Conservation (phyloP, 2,329 filamentous ascomycete genomes). For the Clonostachys rosea region DNA sequence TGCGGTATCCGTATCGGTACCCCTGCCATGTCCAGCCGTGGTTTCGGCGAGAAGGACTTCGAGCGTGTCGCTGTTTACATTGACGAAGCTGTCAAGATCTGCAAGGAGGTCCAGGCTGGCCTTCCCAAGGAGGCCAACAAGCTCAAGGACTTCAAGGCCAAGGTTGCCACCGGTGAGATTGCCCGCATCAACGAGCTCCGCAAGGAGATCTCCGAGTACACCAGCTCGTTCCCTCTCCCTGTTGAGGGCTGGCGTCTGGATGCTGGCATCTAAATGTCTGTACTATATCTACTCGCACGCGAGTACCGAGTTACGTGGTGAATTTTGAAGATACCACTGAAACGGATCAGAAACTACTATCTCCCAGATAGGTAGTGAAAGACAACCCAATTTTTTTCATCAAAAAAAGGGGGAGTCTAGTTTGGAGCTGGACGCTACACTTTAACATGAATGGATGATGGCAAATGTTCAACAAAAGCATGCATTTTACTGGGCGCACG, state of each 20-base stretch:
- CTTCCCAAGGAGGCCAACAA: constrained; percentile 98
- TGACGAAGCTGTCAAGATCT: constrained; percentile 81
- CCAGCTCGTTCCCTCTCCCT: constrained; percentile 86
- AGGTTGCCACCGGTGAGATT: constrained; percentile 75
- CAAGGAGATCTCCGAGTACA: constrained; percentile 88
- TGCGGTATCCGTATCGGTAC: constrained; percentile 94
- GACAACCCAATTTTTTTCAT: no score
- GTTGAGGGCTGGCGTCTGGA: constrained; percentile 67
- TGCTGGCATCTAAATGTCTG: constrained; percentile 45
- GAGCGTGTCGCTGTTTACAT: constrained; percentile 87
- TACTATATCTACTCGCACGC: neutral
- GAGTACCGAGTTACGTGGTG: neutral
- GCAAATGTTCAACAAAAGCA: constrained; percentile 1
- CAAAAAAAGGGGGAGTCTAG: no score
- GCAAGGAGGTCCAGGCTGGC: constrained; percentile 77
- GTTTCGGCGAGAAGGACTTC: constrained; percentile 90
- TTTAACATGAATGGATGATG: neutral
- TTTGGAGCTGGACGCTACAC: neutral
- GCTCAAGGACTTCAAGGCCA: constrained; percentile 98
- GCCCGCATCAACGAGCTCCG: constrained; percentile 78
- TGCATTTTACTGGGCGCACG: neutral
- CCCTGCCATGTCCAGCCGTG: constrained; percentile 94
- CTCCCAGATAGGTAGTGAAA: neutral
- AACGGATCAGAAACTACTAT: neutral
- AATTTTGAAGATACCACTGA: neutral